Base-by-base conservation (phyloP, 805 yeast species). In the Wickerhamiella hasegawae region DNA sequence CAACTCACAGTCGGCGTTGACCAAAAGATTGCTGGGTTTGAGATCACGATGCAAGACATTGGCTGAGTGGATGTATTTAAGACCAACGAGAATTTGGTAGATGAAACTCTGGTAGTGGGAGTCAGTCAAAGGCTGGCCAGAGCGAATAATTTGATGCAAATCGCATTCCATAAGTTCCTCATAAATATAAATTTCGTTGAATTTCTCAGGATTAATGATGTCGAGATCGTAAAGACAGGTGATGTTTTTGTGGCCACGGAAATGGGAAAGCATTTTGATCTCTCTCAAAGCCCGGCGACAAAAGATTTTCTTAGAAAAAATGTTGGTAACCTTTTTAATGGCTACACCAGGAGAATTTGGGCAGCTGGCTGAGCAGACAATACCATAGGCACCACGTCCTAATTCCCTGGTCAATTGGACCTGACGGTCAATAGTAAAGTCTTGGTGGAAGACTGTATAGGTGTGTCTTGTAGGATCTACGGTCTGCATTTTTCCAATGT, bases 91-190 rank as follows among this genome's bases (percentile, higher is more conserved):
- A 0, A 92, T 82, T 58, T 87, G 97, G 58, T 87, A 87, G 16
- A 81, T 70, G 53, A 87, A 87, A 56, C 84, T 84, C 55, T 87
- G 97, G 47, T 85, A 76, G 55, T 87, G 97, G 55, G 84, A 94
- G 55, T 87, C 97, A 16, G 81, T 71, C 35, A 87, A 63, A 37
- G 69, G 69, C 57, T 87, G 97, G 16, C 85, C 87, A 9, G 94
- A 81, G 47, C 94, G 68, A 42, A 90, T 87, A 50, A 90, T 90
- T 57, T 87, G 97, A 57, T 90, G 97, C 82, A 90, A 78, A 56
- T 90, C 98, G 60, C 98, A 90, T 56, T 90, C 98, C 98, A 90
- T 90, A 46, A 90, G 63, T 58, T 87, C 98, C 57, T 90, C 98
- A 51, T 90, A 90, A 5, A 90, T 64, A 46, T 90, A 90, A 10